phyloP scores from a whole-genome alignment of 305 asterid genomes.

The Fraxinus xanthoxyloides region DNA sequence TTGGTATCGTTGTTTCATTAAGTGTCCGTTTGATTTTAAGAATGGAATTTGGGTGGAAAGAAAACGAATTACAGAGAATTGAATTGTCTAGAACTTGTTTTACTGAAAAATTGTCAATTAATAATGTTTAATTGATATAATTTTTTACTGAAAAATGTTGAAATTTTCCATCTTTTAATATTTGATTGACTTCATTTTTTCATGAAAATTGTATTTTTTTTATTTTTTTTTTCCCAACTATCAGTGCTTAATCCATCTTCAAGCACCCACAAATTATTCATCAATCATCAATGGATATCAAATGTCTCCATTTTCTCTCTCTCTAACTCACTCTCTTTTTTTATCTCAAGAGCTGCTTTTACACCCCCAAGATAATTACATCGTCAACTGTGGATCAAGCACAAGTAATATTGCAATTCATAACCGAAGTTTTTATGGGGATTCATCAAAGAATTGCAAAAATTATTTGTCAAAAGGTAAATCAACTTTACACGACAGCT shows the following conservation, averaged over 20 bases:
- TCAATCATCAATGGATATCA: background rate
- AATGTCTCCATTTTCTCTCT: background rate
- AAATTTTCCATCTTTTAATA: too few relatives aligned
- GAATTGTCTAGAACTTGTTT: too few relatives aligned
- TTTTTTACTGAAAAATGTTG: too few relatives aligned
- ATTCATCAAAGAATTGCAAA: constrained; percentile 18
- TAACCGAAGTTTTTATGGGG: constrained; percentile 37
- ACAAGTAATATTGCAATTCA: background rate
- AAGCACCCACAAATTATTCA: background rate
- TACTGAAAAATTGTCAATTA: too few relatives aligned
- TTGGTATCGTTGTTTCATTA: too few relatives aligned
- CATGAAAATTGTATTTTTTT: too few relatives aligned
- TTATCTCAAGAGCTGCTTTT: background rate
- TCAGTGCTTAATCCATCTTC: background rate
- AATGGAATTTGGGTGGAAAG: too few relatives aligned
- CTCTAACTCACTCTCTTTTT: background rate
- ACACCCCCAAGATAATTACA: background rate
- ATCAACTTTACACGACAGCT: constrained; percentile 33
- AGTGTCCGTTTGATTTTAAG: too few relatives aligned
- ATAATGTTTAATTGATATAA: too few relatives aligned
- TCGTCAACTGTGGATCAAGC: background rate
- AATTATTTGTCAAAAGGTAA: constrained; percentile 25
- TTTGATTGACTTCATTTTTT: too few relatives aligned
- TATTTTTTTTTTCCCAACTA: too few relatives aligned
- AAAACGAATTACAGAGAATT: too few relatives aligned